phyloP scores from a whole-genome alignment of 345 rosid genomes.

The Brassica nigra region DNA sequence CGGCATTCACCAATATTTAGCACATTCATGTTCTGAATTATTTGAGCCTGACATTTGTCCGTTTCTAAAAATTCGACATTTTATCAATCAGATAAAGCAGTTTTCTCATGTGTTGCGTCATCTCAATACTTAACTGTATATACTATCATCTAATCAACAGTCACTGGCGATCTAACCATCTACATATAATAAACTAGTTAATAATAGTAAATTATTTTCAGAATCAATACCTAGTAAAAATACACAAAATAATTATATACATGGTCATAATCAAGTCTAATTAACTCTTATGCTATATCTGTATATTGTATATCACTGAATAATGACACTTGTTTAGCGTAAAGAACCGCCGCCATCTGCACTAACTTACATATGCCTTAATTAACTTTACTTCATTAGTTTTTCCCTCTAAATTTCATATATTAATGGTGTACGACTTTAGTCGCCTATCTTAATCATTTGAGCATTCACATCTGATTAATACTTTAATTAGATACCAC shows the following conservation, averaged over 20 bases:
- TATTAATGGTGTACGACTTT: conserved; percentile 5
- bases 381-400: neutral
- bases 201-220: neutral
- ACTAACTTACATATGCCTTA: conserved; percentile 30
- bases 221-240: conserved; percentile 1
- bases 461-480: neutral
- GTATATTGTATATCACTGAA: conserved; percentile 12
- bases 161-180: conserved; percentile 10
- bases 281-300: neutral
- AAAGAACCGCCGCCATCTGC: conserved; percentile 37
- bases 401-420: neutral
- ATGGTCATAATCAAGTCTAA: neutral
- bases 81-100: neutral
- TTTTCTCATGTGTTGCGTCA: neutral
- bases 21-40: conserved; percentile 27
- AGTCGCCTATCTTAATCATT: neutral
- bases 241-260: neutral
- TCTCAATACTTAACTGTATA: neutral
- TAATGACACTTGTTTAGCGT: conserved; percentile 11
- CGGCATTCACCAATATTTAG: neutral
- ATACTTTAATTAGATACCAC: neutral
- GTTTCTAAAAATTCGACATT: neutral
- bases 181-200: neutral
- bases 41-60: conserved; percentile 24
- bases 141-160: conserved; percentile 19